These are phyloP conservation scores for Hyaloscypha bicolor DNA, from an alignment of 495 filamentous ascomycete species.

Conservation along the genomic window DNA sequence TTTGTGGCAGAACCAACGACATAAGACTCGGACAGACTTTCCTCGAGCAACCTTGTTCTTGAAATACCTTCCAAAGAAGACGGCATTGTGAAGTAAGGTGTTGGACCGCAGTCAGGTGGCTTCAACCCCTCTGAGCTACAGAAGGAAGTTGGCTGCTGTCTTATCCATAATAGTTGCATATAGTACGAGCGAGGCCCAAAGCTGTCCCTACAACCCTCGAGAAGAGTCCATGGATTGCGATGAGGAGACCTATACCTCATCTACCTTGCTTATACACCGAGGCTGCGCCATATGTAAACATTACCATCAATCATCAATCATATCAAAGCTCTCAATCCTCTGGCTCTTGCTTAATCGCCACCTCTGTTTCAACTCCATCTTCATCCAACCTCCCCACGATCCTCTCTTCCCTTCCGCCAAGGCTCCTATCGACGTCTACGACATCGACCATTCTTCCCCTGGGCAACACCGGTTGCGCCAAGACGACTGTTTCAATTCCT, in stretches of 20 bases:
- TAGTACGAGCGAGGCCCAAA: background rate
- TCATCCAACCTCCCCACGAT: constrained; percentile 22
- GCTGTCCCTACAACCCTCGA: background rate
- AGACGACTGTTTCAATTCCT: constrained; percentile 83
- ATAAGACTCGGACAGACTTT: no score
- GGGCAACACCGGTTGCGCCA: constrained; percentile 48
- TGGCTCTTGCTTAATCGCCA: constrained; percentile 28
- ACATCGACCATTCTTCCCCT: constrained; percentile 45
- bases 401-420: constrained; percentile 22
- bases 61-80: no score
- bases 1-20: no score
- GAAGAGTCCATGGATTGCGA: background rate
- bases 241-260: background rate
- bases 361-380: constrained; percentile 15
- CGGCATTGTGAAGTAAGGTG: no score
- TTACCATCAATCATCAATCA: constrained; percentile 5
- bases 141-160: background rate
- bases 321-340: constrained; percentile 9
- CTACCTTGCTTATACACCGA: background rate
- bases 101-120: no score
- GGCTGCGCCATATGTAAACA: constrained; percentile 1
- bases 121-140: background rate
- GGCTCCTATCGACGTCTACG: constrained; percentile 43
- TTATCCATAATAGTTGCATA: background rate
- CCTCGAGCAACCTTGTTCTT: no score